phyloP scores from a whole-genome alignment of 1,139 yeast genomes.

The Blastobotrys aristatus region DNA sequence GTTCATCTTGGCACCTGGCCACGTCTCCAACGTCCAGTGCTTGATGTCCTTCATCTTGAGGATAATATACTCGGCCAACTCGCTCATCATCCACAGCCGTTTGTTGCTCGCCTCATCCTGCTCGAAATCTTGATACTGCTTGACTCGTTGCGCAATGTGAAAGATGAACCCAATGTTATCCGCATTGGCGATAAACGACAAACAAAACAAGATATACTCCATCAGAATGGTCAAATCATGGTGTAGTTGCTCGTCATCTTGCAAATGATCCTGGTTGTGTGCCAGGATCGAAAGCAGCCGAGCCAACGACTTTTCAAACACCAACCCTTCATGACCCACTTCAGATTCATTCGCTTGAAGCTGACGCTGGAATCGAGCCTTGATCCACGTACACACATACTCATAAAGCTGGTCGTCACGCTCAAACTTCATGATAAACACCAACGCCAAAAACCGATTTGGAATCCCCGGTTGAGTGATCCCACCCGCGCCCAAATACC shows the following conservation, averaged over 20 bases:
- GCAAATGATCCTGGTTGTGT: constrained; percentile 65
- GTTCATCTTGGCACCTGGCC: constrained; percentile 75
- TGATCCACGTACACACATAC: constrained; percentile 66
- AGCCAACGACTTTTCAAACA: constrained; percentile 60
- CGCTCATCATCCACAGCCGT: constrained; percentile 63
- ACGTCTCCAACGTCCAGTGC: constrained; percentile 68
- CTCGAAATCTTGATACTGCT: constrained; percentile 65
- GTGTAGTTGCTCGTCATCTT: constrained; percentile 32
- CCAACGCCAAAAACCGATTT: constrained; percentile 58
- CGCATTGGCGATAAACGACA: constrained; percentile 55
- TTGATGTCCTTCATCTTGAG: constrained; percentile 52
- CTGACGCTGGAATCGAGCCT: constrained; percentile 49
- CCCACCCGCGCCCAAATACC: constrained; percentile 41
- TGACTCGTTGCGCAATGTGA: constrained; percentile 72
- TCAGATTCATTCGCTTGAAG: constrained; percentile 20
- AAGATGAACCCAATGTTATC: constrained; percentile 70
- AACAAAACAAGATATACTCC: constrained; percentile 51
- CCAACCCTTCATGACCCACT: too few species aligned
- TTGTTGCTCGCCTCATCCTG: constrained; percentile 23
- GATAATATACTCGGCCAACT: constrained; percentile 62
- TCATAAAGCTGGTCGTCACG: constrained; percentile 49
- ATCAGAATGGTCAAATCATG: constrained; percentile 18
- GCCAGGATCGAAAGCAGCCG: constrained; percentile 66
- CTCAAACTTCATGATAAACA: constrained; percentile 75
- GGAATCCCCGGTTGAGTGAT: constrained; percentile 44